phyloP scores from a whole-genome alignment of 805 yeast genomes.

The Kregervanrija pseudodelftensis region DNA sequence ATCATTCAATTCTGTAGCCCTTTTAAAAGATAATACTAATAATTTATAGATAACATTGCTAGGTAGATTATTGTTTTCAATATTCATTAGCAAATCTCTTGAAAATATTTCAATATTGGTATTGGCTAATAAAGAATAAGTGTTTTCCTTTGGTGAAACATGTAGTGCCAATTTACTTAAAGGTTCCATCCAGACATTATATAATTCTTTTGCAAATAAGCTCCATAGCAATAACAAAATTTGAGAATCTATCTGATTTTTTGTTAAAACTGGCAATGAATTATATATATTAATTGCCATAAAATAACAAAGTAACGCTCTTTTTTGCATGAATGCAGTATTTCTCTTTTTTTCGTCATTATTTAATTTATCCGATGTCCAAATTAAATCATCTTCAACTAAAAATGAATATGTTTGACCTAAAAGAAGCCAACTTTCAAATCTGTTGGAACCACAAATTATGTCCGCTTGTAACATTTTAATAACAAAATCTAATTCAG shows the following conservation, averaged over 20 bases:
- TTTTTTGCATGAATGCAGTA: slow-evolving; percentile 62
- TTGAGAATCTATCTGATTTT: slow-evolving; percentile 21
- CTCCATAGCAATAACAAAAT: slow-evolving; percentile 42
- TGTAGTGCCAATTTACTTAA: slow-evolving; percentile 57
- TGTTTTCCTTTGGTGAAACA: slow-evolving; percentile 16
- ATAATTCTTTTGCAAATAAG: slow-evolving; percentile 48
- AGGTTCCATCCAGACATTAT: slow-evolving; percentile 53
- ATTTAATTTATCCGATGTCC: slow-evolving; percentile 82
- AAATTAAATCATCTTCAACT: slow-evolving; percentile 85
- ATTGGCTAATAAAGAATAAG: neutral
- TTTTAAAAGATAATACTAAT: slow-evolving; percentile 36
- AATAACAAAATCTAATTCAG: slow-evolving; percentile 72
- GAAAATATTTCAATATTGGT: slow-evolving; percentile 1
- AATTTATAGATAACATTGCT: slow-evolving; percentile 18
- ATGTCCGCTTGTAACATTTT: slow-evolving; percentile 61
- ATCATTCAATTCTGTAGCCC: slow-evolving; percentile 38
- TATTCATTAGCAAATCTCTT: neutral
- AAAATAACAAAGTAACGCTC: slow-evolving; percentile 62
- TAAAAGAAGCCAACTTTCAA: slow-evolving; percentile 81
- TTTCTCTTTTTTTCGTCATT: slow-evolving; percentile 49
- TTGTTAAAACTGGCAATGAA: slow-evolving; percentile 14
- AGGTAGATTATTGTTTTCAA: slow-evolving; percentile 6
- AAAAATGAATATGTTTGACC: slow-evolving; percentile 73
- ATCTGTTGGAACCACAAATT: slow-evolving; percentile 53
- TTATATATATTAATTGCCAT: slow-evolving; percentile 54